Conservation (phyloP, 2,329 filamentous ascomycete species). For the Epicoccum sorghinum region DNA sequence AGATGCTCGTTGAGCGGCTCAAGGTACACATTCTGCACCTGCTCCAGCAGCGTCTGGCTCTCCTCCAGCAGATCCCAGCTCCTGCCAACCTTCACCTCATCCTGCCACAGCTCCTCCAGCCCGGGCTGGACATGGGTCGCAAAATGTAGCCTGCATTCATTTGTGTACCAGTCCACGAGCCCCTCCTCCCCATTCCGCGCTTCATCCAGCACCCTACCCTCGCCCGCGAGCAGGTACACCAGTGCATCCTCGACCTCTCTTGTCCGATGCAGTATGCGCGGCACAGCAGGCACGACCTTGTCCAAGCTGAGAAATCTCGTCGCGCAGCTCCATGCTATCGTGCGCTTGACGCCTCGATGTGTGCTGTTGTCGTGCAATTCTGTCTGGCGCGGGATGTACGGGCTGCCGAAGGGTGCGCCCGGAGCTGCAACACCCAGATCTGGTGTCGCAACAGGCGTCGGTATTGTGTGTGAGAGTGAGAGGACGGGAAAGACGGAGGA, state of each 20-base stretch:
- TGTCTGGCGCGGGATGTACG: conserved; percentile 28
- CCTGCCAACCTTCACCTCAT: conserved; percentile 30
- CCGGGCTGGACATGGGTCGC: conserved; percentile 39
- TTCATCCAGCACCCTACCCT: conserved; percentile 37
- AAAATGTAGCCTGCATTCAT: conserved; percentile 53
- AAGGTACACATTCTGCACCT: conserved; percentile 47
- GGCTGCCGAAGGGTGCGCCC: conserved; percentile 50
- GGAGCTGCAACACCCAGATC: conserved; percentile 50
- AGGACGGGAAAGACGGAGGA: conserved; percentile 54
- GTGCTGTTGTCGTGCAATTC: conserved; percentile 46
- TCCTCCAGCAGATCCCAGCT: conserved; percentile 43
- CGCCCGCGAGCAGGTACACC: conserved; percentile 42
- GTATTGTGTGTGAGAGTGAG: conserved; percentile 49
- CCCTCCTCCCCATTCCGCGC: conserved; percentile 30
- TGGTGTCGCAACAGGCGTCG: conserved; percentile 53
- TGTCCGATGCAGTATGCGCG: conserved; percentile 23
- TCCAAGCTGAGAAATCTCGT: conserved; percentile 51
- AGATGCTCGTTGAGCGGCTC: conserved; percentile 44
- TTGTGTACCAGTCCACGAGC: conserved; percentile 53
- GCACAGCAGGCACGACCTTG: conserved; percentile 29
- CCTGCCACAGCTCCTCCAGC: conserved; percentile 39
- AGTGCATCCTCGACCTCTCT: conserved; percentile 47
- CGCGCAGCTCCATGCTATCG: conserved; percentile 54
- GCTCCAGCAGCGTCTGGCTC: conserved; percentile 45
- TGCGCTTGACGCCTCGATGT: conserved; percentile 44